These are phyloP conservation scores for Pseudogymnoascus sp. DNA, from an alignment of 2,329 filamentous ascomycete genomes.

Conservation along the genomic window DNA sequence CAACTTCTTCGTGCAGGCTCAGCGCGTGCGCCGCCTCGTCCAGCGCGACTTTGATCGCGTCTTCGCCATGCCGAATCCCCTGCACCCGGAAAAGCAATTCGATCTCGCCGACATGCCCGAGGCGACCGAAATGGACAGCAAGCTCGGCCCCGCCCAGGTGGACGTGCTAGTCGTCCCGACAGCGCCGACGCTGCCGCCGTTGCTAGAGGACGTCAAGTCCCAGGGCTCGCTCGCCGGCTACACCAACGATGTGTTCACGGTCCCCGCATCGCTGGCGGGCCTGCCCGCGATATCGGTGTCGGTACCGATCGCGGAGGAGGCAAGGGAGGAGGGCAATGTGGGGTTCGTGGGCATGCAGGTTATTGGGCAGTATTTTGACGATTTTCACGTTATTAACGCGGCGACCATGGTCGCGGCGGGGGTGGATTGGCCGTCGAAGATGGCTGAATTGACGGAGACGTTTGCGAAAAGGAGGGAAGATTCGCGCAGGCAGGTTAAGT, in stretches of 20 bases:
- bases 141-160: slow-evolving; percentile 55
- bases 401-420: not conserved
- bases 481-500: not conserved
- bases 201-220: slow-evolving; percentile 47
- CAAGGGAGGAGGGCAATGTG: slow-evolving; percentile 31
- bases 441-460: not conserved
- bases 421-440: not conserved
- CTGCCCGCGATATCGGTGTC: slow-evolving; percentile 84
- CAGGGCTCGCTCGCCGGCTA: slow-evolving; percentile 65
- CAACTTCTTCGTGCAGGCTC: slow-evolving; percentile 94
- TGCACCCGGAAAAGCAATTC: slow-evolving; percentile 48
- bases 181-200: slow-evolving; percentile 67
- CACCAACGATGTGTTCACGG: slow-evolving; percentile 91
- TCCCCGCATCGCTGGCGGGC: slow-evolving; percentile 87
- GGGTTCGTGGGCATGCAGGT: slow-evolving; percentile 59
- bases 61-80: slow-evolving; percentile 63
- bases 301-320: slow-evolving; percentile 33
- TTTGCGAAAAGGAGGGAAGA: slow-evolving; percentile 27
- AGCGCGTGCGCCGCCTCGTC: slow-evolving; percentile 76
- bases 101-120: slow-evolving; percentile 55
- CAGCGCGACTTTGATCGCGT: slow-evolving; percentile 78
- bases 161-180: slow-evolving; percentile 87
- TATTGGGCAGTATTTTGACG: slow-evolving; percentile 70
- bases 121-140: slow-evolving; percentile 35
- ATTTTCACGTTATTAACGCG: slow-evolving; percentile 28